Base-by-base conservation (phyloP, 1,284 basidiomycete species). In the Ganoderma lingzhi region DNA sequence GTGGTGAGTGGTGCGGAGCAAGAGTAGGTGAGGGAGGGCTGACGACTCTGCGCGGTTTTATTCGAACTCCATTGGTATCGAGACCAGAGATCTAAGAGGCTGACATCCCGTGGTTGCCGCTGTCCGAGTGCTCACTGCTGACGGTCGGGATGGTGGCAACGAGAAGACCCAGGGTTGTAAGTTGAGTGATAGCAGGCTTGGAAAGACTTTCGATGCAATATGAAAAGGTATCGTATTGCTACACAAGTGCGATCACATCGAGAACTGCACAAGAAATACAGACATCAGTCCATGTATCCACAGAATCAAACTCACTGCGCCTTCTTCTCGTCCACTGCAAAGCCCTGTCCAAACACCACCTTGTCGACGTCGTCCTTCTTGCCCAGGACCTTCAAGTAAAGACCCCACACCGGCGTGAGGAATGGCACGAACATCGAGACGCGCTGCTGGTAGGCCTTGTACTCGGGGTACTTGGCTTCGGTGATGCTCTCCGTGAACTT, bases 351-450 rank as follows among this genome's bases (percentile, higher is more conserved):
- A 63, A 80, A 87, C n/a, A 87, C 79, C 15, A 86, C 42, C 63
- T 77, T 77, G 30, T 87, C 85, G 1, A 83, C 78, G 68, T 75
- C 73, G 61, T 75, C 73, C 67, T 79, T 81, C 76, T 78, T 80
- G 8, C 83, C 84, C 55, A 70, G 74, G 17, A 79, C 62, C 30
- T 75, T 70, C 72, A 87, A 74, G 35, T 82, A 61, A 28, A 76
- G 70, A 0, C 86, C 85, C 78, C 78, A 81, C 17, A 84, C 76
- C 4, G 79, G 78, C 0, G 92, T 93, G 66, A 84, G 78, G 65
- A 86, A 75, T 6, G 91, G 91, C 12, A 84, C 79, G 78, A 97
- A 96, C 90, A 95, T 95, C 32, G 88, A 91, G n/a, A 97, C 95
- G 28, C 95, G 86, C 72, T 84, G 80, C 78, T 90, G 88, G 79